A percentile compares a stretch with the other conserved stretches of the same genome.
Evolutionary conservation across 345 rosid genomes (phyloP).

Genomic region (Eucalyptus coolabah): DNA sequence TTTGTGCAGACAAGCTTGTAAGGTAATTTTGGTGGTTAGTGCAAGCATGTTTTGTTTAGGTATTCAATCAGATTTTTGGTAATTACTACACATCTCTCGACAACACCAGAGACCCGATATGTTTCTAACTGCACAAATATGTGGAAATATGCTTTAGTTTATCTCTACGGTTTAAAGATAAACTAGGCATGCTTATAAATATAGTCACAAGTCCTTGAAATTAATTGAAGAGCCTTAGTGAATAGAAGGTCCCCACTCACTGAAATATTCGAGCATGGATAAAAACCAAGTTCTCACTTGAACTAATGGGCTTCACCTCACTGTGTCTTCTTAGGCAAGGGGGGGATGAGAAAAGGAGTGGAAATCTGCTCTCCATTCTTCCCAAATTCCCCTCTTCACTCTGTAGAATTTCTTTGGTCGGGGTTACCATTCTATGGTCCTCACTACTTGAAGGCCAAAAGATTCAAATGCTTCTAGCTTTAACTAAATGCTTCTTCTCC

Average conservation of each 20-base stretch:
- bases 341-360: not conserved
- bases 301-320: not conserved
- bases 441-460: not conserved
- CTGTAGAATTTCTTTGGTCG: not conserved
- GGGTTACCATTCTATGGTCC: not conserved
- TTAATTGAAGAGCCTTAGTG: not conserved
- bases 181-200: not conserved
- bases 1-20: not conserved
- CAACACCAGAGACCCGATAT: not conserved
- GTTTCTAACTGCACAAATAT: not conserved
- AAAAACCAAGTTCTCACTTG: not conserved
- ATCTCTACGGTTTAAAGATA: not conserved
- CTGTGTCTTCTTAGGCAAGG: not conserved
- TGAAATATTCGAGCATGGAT: not conserved
- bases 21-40: not conserved
- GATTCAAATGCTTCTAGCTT: not conserved
- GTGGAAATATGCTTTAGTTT: not conserved
- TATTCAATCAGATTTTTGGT: not conserved
- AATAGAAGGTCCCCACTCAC: not conserved
- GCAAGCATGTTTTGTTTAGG: not conserved
- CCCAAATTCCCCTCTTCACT: not conserved
- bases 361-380: not conserved
- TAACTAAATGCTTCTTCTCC: not conserved
- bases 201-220: not conserved
- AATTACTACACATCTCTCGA: not conserved